Percentiles rank a stretch among this genome's conserved stretches.
phyloP scores from a whole-genome alignment of 2,329 filamentous ascomycete species.

The Elsinoe fawcettii region DNA sequence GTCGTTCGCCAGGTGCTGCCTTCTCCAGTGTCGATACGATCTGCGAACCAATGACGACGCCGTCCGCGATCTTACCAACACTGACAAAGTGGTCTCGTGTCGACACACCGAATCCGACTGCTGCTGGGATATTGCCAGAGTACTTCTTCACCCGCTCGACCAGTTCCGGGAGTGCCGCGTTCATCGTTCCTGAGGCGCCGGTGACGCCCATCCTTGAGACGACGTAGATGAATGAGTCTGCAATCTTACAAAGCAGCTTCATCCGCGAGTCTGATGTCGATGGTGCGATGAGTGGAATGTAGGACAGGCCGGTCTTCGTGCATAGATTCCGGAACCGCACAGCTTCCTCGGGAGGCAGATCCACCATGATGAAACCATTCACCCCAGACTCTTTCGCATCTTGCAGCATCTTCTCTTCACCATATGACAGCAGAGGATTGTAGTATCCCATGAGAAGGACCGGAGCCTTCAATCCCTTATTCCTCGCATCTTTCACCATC shows the following conservation, averaged over 20 bases:
- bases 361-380: constrained; percentile 95
- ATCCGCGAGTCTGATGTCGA: constrained; percentile 87
- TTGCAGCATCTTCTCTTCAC: constrained; percentile 77
- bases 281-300: constrained; percentile 93
- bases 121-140: constrained; percentile 81
- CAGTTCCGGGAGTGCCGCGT: constrained; percentile 71
- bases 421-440: constrained; percentile 90
- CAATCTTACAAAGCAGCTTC: constrained; percentile 91
- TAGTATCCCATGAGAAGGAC: constrained; percentile 98
- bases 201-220: constrained; percentile 97
- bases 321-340: constrained; percentile 83
- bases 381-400: constrained; percentile 79
- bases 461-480: constrained; percentile 68
- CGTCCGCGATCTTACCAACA: constrained; percentile 76
- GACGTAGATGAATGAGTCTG: constrained; percentile 98
- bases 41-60: constrained; percentile 93
- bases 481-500: constrained; percentile 75
- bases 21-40: constrained; percentile 75
- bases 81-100: constrained; percentile 88
- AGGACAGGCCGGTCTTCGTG: constrained; percentile 72
- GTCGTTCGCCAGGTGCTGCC: constrained; percentile 57
- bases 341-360: constrained; percentile 92
- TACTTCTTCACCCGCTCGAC: constrained; percentile 82
- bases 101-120: constrained; percentile 92
- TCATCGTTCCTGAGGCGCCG: constrained; percentile 76